A percentile compares a stretch with the other conserved stretches of the same genome.
phyloP scores from a whole-genome alignment of 192 early-diverging fungal species.

The Mortierella alpina region DNA sequence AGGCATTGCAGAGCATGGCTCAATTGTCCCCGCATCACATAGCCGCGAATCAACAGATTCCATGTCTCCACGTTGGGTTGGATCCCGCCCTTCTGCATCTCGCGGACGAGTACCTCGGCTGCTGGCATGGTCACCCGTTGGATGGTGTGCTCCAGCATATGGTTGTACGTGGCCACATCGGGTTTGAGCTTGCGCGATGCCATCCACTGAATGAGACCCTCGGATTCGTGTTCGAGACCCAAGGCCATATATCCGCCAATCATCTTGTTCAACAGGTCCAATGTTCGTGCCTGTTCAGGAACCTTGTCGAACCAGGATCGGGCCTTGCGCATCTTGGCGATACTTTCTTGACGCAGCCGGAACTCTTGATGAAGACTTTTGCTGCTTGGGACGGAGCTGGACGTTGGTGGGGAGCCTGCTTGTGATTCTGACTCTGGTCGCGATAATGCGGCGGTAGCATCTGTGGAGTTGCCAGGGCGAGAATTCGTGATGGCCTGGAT shows the following conservation, averaged over 20 bases:
- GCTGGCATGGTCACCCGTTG: slow-evolving; percentile 25
- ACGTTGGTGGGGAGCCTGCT: neutral
- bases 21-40: slow-evolving; percentile 34
- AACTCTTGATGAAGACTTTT: slow-evolving; percentile 32
- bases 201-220: slow-evolving; percentile 38
- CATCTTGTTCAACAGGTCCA: slow-evolving; percentile 39
- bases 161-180: slow-evolving; percentile 36
- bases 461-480: neutral
- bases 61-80: slow-evolving; percentile 28
- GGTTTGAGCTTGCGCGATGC: slow-evolving; percentile 33
- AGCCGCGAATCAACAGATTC: slow-evolving; percentile 40
- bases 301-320: slow-evolving; percentile 38
- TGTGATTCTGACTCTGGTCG: neutral
- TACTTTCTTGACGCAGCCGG: slow-evolving; percentile 11
- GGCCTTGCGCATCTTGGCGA: slow-evolving; percentile 34
- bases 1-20: slow-evolving; percentile 22
- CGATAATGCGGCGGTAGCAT: neutral
- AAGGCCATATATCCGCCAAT: slow-evolving; percentile 40
- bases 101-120: slow-evolving; percentile 24
- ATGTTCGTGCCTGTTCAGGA: slow-evolving; percentile 4
- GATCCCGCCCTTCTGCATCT: slow-evolving; percentile 29
- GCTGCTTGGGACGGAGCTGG: slow-evolving; percentile 25
- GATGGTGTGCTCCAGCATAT: slow-evolving; percentile 36
- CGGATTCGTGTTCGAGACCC: slow-evolving; percentile 39
- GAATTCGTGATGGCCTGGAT: slow-evolving; percentile 16